phyloP scores from a whole-genome alignment of 2,329 filamentous ascomycete species.

The Hortaea sp. region DNA sequence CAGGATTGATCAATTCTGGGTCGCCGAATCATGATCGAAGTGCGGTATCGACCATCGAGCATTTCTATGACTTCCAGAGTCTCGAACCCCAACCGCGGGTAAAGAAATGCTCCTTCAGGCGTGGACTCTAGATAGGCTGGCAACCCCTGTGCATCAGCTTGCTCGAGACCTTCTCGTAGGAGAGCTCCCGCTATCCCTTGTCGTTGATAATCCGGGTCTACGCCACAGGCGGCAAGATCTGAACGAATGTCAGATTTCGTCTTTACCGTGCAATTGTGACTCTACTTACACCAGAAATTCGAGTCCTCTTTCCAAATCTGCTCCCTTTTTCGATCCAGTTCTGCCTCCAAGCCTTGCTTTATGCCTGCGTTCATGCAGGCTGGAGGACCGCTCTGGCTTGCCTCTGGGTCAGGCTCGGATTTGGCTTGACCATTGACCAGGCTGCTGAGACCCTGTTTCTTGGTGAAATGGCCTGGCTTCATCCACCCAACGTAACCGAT shows the following conservation, averaged over 20 bases:
- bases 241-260: not conserved
- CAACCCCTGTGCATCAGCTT: slow-evolving; percentile 11
- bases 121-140: slow-evolving; percentile 12
- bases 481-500: slow-evolving; percentile 4
- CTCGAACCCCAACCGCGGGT: slow-evolving; percentile 10
- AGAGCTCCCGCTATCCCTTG: slow-evolving; percentile 11
- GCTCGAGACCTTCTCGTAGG: slow-evolving; percentile 10
- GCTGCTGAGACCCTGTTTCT: not conserved
- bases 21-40: slow-evolving; percentile 1
- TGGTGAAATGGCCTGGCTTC: not conserved
- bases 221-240: slow-evolving; percentile 10
- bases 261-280: not conserved
- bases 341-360: not conserved
- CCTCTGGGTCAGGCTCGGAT: not conserved
- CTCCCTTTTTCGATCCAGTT: not conserved
- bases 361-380: slow-evolving; percentile 2
- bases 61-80: not conserved
- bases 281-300: slow-evolving; percentile 3
- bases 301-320: slow-evolving; percentile 2
- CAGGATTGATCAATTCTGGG: not conserved
- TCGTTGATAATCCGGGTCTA: slow-evolving; percentile 12
- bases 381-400: not conserved
- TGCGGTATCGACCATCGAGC: not conserved
- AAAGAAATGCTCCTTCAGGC: slow-evolving; percentile 7
- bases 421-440: not conserved